phyloP scores from a whole-genome alignment of 192 early-diverging fungal species.

The Gaertneriomyces semiglobifer region DNA sequence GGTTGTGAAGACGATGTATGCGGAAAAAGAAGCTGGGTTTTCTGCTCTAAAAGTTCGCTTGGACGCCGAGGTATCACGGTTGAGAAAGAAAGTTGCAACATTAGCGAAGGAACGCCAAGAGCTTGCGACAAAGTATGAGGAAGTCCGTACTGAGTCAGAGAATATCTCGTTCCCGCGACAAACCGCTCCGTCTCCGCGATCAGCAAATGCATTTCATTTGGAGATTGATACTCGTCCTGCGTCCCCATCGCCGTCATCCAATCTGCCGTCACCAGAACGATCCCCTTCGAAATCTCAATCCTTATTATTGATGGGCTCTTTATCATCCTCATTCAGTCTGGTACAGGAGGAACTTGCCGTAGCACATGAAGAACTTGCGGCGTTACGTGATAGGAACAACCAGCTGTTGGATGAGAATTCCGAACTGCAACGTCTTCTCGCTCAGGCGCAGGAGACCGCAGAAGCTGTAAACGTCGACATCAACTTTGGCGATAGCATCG shows the following conservation, averaged over 20 bases:
- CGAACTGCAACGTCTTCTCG: slow-evolving; percentile 25
- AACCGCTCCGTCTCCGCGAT: not conserved
- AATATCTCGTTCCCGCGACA: not conserved
- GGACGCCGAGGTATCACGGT: slow-evolving; percentile 25
- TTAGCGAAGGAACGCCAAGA: slow-evolving; percentile 22
- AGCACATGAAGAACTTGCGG: slow-evolving; percentile 17
- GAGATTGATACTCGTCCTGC: not conserved
- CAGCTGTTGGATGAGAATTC: not conserved
- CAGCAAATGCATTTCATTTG: not conserved
- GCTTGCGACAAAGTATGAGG: slow-evolving; percentile 1
- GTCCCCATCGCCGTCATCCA: slow-evolving; percentile 14
- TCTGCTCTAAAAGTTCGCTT: slow-evolving; percentile 2
- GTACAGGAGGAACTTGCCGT: not conserved
- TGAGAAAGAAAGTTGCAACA: slow-evolving; percentile 30
- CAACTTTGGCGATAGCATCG: not conserved
- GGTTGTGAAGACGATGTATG: slow-evolving; percentile 9
- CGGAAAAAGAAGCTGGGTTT: slow-evolving; percentile 6
- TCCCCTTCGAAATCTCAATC: slow-evolving; percentile 21
- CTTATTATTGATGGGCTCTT: slow-evolving; percentile 29
- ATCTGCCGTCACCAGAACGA: slow-evolving; percentile 13
- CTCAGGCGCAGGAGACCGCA: slow-evolving; percentile 39
- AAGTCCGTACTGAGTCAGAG: slow-evolving; percentile 5
- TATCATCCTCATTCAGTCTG: slow-evolving; percentile 10
- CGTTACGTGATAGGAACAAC: slow-evolving; percentile 5
- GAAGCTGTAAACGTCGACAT: slow-evolving; percentile 4